Percentiles rank a stretch among this genome's conserved stretches.
These are phyloP conservation scores for Persicaria maculosa DNA, from an alignment of 148 eudicot species.

Conservation along the genomic window DNA sequence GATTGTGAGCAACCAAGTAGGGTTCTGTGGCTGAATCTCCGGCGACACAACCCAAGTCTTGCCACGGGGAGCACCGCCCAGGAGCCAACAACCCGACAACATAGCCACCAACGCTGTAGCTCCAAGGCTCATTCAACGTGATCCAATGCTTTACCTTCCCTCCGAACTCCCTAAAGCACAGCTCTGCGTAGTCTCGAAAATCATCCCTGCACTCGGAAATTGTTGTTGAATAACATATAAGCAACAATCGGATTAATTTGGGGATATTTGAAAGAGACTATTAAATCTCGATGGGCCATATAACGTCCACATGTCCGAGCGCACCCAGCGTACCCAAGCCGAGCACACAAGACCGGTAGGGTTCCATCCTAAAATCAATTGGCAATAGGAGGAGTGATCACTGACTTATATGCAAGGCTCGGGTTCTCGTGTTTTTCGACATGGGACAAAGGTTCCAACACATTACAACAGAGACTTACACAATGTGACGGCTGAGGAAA, in stretches of 20 bases:
- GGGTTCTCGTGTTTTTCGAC: too few relatives aligned
- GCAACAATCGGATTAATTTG: background rate
- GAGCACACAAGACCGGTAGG: too few relatives aligned
- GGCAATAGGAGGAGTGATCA: too few relatives aligned
- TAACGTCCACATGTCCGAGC: too few relatives aligned
- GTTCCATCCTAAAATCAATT: too few relatives aligned
- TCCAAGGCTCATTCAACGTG: conserved; percentile 28
- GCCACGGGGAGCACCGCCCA: conserved; percentile 30
- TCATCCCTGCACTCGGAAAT: conserved; percentile 24
- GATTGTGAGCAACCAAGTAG: conserved; percentile 27
- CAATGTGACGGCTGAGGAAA: conserved; percentile 26
- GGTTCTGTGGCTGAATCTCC: conserved; percentile 37
- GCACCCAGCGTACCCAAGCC: too few relatives aligned
- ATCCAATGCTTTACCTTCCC: conserved; percentile 35
- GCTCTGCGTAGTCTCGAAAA: conserved; percentile 29
- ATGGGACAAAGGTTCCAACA: too few relatives aligned
- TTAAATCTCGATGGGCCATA: too few relatives aligned
- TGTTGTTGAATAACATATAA: too few relatives aligned
- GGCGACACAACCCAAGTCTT: conserved; percentile 22
- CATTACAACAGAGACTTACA: conserved; percentile 21
- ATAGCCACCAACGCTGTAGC: conserved; percentile 21
- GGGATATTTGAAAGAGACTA: background rate
- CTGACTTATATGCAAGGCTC: too few relatives aligned
- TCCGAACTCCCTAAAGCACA: conserved; percentile 35
- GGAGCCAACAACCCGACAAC: conserved; percentile 24